phyloP scores from a whole-genome alignment of 1,139 yeast species.

The Nadsonia starkeyi-henricii region DNA sequence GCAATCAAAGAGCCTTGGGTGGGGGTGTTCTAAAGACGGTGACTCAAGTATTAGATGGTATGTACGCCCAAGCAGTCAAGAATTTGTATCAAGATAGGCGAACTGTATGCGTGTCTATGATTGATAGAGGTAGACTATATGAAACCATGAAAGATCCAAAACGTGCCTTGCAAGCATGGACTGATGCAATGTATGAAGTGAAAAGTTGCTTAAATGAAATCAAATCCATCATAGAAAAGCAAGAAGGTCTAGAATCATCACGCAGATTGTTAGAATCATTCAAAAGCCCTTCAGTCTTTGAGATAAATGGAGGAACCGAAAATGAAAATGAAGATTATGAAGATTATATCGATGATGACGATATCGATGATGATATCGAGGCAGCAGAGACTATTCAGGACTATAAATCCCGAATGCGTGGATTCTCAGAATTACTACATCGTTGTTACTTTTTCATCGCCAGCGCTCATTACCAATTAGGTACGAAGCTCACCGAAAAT shows the following conservation, averaged over 20 bases:
- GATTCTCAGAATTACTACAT: conserved; percentile 52
- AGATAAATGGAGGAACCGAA: conserved; percentile 6
- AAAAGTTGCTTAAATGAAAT: conserved; percentile 14
- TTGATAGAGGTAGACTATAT: conserved; percentile 49
- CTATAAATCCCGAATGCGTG: conserved; percentile 15
- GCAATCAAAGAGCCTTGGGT: conserved; percentile 21
- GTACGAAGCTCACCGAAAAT: conserved; percentile 6
- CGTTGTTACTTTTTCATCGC: conserved; percentile 69
- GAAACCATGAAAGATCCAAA: conserved; percentile 42
- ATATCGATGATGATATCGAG: conserved; percentile 8
- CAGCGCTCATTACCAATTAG: conserved; percentile 57
- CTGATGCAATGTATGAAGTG: conserved; percentile 27
- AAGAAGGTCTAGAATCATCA: conserved; percentile 1
- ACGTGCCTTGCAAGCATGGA: conserved; percentile 35
- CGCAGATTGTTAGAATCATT: conserved; percentile 11
- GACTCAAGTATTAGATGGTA: conserved; percentile 48
- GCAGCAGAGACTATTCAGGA: conserved; percentile 6
- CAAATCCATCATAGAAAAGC: not conserved
- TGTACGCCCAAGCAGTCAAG: conserved; percentile 41
- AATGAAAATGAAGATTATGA: conserved; percentile 8
- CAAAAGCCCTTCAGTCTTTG: conserved; percentile 11
- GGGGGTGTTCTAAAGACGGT: conserved; percentile 32
- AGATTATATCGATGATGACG: conserved; percentile 20
- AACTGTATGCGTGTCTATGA: conserved; percentile 28
- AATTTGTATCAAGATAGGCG: conserved; percentile 38